Base-by-base conservation (phyloP, 768 basidiomycete genomes). In the Pleurotus platypus region DNA sequence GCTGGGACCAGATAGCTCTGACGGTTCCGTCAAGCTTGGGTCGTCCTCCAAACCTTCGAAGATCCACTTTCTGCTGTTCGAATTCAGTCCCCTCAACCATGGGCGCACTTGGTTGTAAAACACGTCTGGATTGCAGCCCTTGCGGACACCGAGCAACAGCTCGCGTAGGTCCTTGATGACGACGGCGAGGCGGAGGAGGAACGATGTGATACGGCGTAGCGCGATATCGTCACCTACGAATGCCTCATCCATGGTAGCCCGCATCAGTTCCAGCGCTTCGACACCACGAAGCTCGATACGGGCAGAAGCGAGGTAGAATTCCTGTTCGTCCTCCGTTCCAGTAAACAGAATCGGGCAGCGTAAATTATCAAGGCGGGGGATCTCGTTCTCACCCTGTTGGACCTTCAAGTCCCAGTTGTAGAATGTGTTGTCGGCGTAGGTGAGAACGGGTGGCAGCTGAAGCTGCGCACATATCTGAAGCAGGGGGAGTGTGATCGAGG, bases 391-490 rank as follows among this genome's bases (percentile, higher is more conserved):
- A 62, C 42, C 59, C 7, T 56, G 61, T 8, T 62, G 76, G 60
- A 67, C 74, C 69, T 66, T 72, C 54, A 69, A 76, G 60, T 71
- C 60, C 90, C 90, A 92, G 66, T 98, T 97, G 73, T 94, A 98
- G 22, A 98, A 78, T 5, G 98, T 94, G 38, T 87, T 88, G 67
- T 97, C 95, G 18, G 94, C 88, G 69, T 94, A 98, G 1, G 95
- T 97, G 49, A 95, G 79, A 27, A 98, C 76, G 0, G 96, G 92
- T 0, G 96, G 96, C 2, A 98, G 74, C 49, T 89, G 87, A 15
- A 98, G 81, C 39, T 86, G 71, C 0, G 75, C 71, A 12, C 85
- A 89, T 24, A 95, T 78, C 53, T 82, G 78, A 12, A 95, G 78
- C 43, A 94, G 80, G 1, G 96, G 95, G 8, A 93, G 69, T 5